Conservation (phyloP, 2,329 filamentous ascomycete genomes). For the Geosmithia flava region DNA sequence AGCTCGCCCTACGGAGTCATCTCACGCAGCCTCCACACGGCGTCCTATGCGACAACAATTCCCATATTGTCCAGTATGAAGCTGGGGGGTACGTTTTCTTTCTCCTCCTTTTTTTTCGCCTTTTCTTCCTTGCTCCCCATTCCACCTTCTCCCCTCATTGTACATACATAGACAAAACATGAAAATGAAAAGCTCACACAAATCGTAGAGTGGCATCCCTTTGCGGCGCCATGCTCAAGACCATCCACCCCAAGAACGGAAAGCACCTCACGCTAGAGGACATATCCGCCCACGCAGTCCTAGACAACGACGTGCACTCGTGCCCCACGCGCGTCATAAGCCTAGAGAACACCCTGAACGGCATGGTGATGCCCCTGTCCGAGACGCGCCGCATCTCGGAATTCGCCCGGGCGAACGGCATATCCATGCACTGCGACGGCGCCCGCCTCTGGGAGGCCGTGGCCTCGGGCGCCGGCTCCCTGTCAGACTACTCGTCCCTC, state of each 20-base stretch:
- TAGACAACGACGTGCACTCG: constrained; percentile 60
- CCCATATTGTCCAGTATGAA: constrained; percentile 63
- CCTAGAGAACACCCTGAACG: constrained; percentile 76
- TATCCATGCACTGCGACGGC: constrained; percentile 68
- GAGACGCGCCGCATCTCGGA: constrained; percentile 58
- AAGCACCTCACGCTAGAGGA: constrained; percentile 68
- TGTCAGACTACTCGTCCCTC: constrained; percentile 53
- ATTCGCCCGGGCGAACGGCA: constrained; percentile 52
- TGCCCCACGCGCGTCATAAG: constrained; percentile 74
- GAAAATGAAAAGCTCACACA: not conserved
- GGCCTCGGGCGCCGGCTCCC: constrained; percentile 51
- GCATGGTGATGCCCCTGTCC: constrained; percentile 62
- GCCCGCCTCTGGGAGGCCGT: constrained; percentile 76
- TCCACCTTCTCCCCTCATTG: not conserved
- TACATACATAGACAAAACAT: not conserved
- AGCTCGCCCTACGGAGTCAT: constrained; percentile 68
- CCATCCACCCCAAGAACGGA: constrained; percentile 57
- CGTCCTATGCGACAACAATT: constrained; percentile 66
- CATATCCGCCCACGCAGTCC: constrained; percentile 49
- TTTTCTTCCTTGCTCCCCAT: no score
- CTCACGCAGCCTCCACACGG: constrained; percentile 69
- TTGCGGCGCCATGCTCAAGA: constrained; percentile 57
- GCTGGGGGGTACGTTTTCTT: constrained; percentile 40
- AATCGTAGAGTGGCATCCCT: constrained; percentile 50
- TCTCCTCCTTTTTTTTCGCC: no score